Evolutionary conservation across 495 filamentous ascomycete species (phyloP), one percentile per base, ranked within the genome.

Genomic region (Xylaria scruposa): DNA sequence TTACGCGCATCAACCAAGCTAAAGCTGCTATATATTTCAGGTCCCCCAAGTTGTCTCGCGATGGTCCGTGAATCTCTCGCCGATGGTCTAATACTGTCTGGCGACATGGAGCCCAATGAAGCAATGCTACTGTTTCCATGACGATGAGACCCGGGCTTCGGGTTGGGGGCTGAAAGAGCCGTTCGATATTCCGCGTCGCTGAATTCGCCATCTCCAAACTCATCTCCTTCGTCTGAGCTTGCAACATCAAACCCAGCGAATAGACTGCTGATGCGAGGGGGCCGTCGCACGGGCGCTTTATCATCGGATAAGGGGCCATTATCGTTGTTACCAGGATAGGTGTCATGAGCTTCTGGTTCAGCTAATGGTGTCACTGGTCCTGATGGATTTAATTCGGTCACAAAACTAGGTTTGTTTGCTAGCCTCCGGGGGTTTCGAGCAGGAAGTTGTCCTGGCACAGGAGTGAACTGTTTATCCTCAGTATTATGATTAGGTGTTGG

Each of bases 301-400:
- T 90, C 86, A 59, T 81, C 84, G 5, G 89, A 89, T 69, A 95
- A 78, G 2, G 93, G 92, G 0, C 91, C 93, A 73, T 94, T 91
- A 75, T 95, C 93, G 75, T 94, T 94, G 72, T 93, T 94, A 0
- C 93, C 94, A 4, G 92, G 91, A 77, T 95, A 95, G 8, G 87
- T 85, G 74, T 95, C 89, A 44, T 86, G 82, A 5, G 86, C 86
- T 40, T 88, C 88, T 15, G 63, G 15, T 73, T 75, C 76, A 8
- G 76, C 68, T 9, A 74, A 63, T 1, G 53, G 74, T 38, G 70
- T 79, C 59, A 61, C 67, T 12, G 87, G 84, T 2, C 83, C 84
- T 7, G 86, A 86, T 7, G 84, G 84, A 15, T 83, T 84, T 24
- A 85, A 74, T 15, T 86, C 85, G 19, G 67, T 69, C 4, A 83